Evolutionary conservation across 1,284 basidiomycete species (phyloP), one percentile per base, ranked within the genome.

Genomic region (Boletus albobrunnescens): DNA sequence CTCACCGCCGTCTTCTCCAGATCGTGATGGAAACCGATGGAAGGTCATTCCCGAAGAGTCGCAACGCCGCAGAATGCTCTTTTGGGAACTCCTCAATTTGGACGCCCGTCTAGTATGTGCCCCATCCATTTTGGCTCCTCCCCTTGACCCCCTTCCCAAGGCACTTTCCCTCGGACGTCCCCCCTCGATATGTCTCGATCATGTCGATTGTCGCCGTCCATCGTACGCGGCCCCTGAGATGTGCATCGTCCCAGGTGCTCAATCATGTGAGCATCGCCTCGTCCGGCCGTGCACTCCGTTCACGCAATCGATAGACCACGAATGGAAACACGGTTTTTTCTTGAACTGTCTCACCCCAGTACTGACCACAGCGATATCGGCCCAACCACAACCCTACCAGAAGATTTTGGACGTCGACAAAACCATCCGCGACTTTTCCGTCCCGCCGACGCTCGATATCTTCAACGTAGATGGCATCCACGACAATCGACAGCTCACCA

Each of bases 101-200:
- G 84, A 87, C 55, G 82, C 81, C 47, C 79, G 85, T 56, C 82
- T 87, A 78, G 84, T 87, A 59, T 53, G 71, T 64, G 19, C 12
- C 9, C 16, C 46, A 22, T 49, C 41, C 31, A 32, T 50, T 44
- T 47, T 46, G 11, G 50, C 11, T 32, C 43, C 10, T 11, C 28
- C 32, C 16, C 37, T 40, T 57, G 41, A 52, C 50, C 36, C 30
- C 14, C 30, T 30, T 10, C 13, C n/a, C 32, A 47, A 86, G 86
- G 84, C 80, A 53, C 70, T 88, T 41, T 87, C 83, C n/a, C 82
- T 86, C 49, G 86, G 84, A 24, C 76, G 84, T n/a, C 86, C 82
- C 2, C 84, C 83, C 3, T 87, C 83, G 10, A 79, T 87, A 46
- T 77, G 74, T 39, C 70, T 84, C 46, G 69, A 78, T 7, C 84